Evolutionary conservation across 176 grass and related monocot genomes (phyloP).

Genomic region (Neostapfia colusana): DNA sequence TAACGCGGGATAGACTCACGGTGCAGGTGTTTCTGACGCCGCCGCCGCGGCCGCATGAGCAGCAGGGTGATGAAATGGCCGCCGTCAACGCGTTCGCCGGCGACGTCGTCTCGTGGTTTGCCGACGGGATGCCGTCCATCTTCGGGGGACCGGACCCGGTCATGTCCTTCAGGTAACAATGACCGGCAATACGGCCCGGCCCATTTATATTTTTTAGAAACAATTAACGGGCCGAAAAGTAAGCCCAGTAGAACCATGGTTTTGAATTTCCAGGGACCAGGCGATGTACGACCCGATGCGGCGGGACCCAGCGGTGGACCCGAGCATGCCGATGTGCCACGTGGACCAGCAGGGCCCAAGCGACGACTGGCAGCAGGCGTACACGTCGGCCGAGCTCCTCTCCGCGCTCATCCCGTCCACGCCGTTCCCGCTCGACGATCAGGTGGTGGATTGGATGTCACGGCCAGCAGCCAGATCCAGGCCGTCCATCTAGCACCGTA

Average conservation of each 20-base stretch:
- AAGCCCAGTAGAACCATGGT: no score
- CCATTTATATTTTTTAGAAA: not conserved
- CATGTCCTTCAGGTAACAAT: slow-evolving; percentile 45
- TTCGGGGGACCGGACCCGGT: slow-evolving; percentile 45
- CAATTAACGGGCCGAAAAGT: not conserved
- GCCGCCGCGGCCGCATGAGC: slow-evolving; percentile 27
- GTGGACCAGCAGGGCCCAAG: slow-evolving; percentile 27
- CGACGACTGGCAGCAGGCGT: slow-evolving; percentile 53
- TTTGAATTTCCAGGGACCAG: slow-evolving; percentile 19
- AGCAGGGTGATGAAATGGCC: slow-evolving; percentile 20
- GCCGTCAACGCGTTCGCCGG: slow-evolving; percentile 29
- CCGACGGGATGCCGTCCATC: slow-evolving; percentile 35
- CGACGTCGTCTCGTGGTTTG: slow-evolving; percentile 53
- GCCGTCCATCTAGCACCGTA: no score
- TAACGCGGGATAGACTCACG: not conserved
- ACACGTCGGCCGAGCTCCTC: slow-evolving; percentile 45
- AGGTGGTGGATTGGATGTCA: not conserved
- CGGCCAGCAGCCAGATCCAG: no score
- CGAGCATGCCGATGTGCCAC: slow-evolving; percentile 29
- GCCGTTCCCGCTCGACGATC: slow-evolving; percentile 38
- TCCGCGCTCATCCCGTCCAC: slow-evolving; percentile 53
- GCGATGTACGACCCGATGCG: slow-evolving; percentile 33
- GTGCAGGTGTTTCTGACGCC: slow-evolving; percentile 36
- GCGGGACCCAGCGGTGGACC: slow-evolving; percentile 31
- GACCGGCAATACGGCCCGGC: not conserved